These are phyloP conservation scores for Septoria linicola DNA, from an alignment of 2,329 filamentous ascomycete species.

Conservation along the genomic window DNA sequence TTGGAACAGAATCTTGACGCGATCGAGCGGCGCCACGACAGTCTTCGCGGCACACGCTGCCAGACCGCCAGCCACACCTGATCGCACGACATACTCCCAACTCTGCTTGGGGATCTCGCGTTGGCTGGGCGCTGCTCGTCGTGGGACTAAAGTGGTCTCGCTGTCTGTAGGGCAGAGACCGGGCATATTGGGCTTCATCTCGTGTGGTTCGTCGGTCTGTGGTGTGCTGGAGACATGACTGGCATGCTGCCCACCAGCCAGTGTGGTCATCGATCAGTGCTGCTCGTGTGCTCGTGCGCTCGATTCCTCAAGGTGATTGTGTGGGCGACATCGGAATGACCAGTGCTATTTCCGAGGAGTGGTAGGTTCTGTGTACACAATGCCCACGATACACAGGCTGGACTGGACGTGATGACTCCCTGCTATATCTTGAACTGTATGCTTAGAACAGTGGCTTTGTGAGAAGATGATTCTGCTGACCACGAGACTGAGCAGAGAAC, in stretches of 20 bases:
- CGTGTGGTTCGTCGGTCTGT: constrained; percentile 39
- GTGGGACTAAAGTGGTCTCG: constrained; percentile 46
- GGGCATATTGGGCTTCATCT: constrained; percentile 40
- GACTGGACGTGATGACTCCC: too few species aligned
- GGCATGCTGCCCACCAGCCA: constrained; percentile 30
- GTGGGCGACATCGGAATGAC: constrained; percentile 21
- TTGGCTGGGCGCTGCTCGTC: constrained; percentile 42
- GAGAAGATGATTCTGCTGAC: not conserved
- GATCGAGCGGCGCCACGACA: constrained; percentile 88
- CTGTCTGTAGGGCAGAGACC: constrained; percentile 54
- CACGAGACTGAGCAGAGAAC: not conserved
- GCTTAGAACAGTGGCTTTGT: too few species aligned
- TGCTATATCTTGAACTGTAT: too few species aligned
- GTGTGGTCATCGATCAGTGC: constrained; percentile 30
- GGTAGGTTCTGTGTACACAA: not conserved
- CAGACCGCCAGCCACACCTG: constrained; percentile 80
- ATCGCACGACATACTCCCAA: constrained; percentile 79
- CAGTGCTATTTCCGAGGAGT: constrained; percentile 13
- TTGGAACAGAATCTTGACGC: constrained; percentile 98
- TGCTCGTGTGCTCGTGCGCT: constrained; percentile 12
- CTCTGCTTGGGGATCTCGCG: constrained; percentile 66
- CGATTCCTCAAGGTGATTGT: constrained; percentile 9
- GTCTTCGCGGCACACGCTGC: constrained; percentile 96
- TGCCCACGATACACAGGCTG: too few species aligned
- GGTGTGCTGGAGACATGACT: constrained; percentile 28